Evolutionary conservation across 192 early-diverging fungal genomes (phyloP).

Genomic region (Coemansia sp.): DNA sequence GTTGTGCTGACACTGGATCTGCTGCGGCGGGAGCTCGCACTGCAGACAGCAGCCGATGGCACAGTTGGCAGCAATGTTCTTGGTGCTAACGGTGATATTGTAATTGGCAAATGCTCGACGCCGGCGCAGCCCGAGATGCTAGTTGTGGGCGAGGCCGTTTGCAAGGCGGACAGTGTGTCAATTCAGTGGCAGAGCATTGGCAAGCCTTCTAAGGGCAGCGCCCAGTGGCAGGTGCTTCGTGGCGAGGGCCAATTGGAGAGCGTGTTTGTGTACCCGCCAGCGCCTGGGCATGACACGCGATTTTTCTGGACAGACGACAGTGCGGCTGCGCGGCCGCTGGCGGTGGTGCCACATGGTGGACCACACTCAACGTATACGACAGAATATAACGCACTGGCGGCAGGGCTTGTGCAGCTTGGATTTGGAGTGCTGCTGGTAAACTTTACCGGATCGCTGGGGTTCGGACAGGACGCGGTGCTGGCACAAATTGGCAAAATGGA

Average conservation of each 20-base stretch:
- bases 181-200: slow-evolving; percentile 14
- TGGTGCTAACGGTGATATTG: slow-evolving; percentile 40
- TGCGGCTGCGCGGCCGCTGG: slow-evolving; percentile 50
- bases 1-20: slow-evolving; percentile 51
- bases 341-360: slow-evolving; percentile 79
- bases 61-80: slow-evolving; percentile 52
- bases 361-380: slow-evolving; percentile 61
- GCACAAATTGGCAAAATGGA: slow-evolving; percentile 65
- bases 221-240: slow-evolving; percentile 17
- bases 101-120: slow-evolving; percentile 54
- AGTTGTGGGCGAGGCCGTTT: slow-evolving; percentile 28
- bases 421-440: slow-evolving; percentile 69
- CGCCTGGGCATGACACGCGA: slow-evolving; percentile 10
- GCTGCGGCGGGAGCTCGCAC: slow-evolving; percentile 46
- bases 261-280: slow-evolving; percentile 34
- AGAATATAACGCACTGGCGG: slow-evolving; percentile 49
- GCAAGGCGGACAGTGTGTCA: neutral
- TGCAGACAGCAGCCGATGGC: slow-evolving; percentile 52
- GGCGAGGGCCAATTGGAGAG: slow-evolving; percentile 18
- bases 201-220: neutral
- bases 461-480: slow-evolving; percentile 67
- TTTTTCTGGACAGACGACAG: slow-evolving; percentile 29
- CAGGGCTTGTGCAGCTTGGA: slow-evolving; percentile 58
- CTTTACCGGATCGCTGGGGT: slow-evolving; percentile 76
- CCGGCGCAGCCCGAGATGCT: slow-evolving; percentile 55